Base-by-base conservation (phyloP, 2,329 filamentous ascomycete species). In the Diaporthe destruens region DNA sequence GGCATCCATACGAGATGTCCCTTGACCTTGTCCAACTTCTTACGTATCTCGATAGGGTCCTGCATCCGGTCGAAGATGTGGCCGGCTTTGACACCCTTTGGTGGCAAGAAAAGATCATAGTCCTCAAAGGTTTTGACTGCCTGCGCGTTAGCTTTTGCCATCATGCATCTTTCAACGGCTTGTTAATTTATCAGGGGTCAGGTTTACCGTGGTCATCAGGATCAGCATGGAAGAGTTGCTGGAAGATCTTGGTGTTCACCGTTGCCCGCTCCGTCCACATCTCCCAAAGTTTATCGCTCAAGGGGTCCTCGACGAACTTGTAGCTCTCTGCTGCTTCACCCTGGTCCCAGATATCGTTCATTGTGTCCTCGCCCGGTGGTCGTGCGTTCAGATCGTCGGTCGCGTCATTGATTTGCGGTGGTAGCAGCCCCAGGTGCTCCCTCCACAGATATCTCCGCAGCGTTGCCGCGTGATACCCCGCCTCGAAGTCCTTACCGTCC, bases 1-100 rank as follows among this genome's bases (percentile, higher is more conserved):
- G 95, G 95, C 91, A 98, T 96, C 94, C 94, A 97, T 8, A 98
- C 96, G 53, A 98, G 82, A 84, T 98, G 96, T 0, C 96, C 96
- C 83, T 91, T 92, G 76, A 98, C 90, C 79, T 92, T 87, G 77
- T 94, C 91, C 65, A 98, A 85, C 81, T 96, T 94, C 76, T 87
- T 81, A 20, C 93, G 88, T 8, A 96, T 90, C 71, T 97, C 92
- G 32, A 91, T 86, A 0, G 91, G 88, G 0, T 93, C 92, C 80
- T 93, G 88, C 81, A 92, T 94, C 72, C 89, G 89, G 80, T 97
- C 94, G 78, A 93, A 97, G 73, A 98, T 87, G 82, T 98, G 96
- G 0, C 96, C 96, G 3, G 94, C 85, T 81, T 94, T 96, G 74
- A 93, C 88, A 6, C 91, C 89, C 63, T 89, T 89, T 0, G 91